Evolutionary conservation across 306 rosid genomes (phyloP), one percentile per base, ranked within the genome.

Genomic region (Argentina anserina): DNA sequence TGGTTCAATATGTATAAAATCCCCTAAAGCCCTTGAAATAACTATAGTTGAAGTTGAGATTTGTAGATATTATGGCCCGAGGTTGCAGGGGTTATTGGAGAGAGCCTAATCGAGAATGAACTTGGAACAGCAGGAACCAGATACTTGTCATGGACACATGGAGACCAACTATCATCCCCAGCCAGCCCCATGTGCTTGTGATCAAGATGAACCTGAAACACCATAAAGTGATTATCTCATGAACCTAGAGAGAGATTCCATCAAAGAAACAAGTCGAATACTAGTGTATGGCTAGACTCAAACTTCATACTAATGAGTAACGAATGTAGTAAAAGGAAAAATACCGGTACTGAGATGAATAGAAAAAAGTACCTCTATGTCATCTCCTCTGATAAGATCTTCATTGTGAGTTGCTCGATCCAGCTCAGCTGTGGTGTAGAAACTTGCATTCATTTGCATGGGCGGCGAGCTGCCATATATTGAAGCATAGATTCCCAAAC

Each of bases 151-250:
- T 94, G 98, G 56, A 88, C 96, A 36, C 84, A 46, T 7, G 97
- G 98, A 20, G 97, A 84, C 98, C 98, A 94, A 81, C 98, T 91
- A 80, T 94, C 97, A 59, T 94, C 98, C 69, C 98, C 98, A 14
- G 88, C 97, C 79, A 91, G 18, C 3, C 98, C 97, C 98, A 91
- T 94, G 71, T 94, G 98, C 87, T 84, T 86, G 88, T 94, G 97
- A 65, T 94, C 98, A 31, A 94, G 91, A 83, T 94, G 95, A 81
- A 94, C 82, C 97, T 91, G 88, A 39, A 70, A 80, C 72, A 73
- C 29, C 79, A 68, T 59, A 80, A 52, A 11, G 67, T 15, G 12
- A 53, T 50, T 9, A 59, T 23, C 41, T 69, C 43, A 39, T 9
- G 13, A 52, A 52, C 60, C 58, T 18, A 50, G 55, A 40, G 43